phyloP scores from a whole-genome alignment of 768 basidiomycete species.

The Gelatoporia subvermispora region DNA sequence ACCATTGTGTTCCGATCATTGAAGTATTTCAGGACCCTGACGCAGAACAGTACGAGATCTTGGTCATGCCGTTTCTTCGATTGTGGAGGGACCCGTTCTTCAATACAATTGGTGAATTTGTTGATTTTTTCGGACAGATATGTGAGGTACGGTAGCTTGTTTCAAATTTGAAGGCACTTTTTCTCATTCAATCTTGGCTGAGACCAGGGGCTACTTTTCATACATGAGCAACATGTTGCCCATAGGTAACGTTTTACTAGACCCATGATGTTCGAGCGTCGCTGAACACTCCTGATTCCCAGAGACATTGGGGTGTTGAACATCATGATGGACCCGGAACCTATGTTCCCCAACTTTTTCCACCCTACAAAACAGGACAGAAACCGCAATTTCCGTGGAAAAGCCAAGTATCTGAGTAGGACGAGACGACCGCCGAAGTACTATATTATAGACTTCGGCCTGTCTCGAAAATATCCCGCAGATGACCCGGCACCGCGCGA shows the following conservation, averaged over 20 bases:
- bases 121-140: slow-evolving; percentile 13
- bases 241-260: slow-evolving; percentile 14
- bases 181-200: neutral
- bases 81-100: slow-evolving; percentile 10
- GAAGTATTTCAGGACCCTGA: slow-evolving; percentile 8
- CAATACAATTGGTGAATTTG: slow-evolving; percentile 10
- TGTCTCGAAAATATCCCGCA: no score
- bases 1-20: slow-evolving; percentile 16
- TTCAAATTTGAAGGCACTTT: neutral
- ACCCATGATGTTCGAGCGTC: no score
- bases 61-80: slow-evolving; percentile 18
- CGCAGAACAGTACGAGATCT: slow-evolving; percentile 1
- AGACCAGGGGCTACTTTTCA: slow-evolving; percentile 15
- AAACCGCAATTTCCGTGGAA: no score
- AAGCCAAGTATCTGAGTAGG: no score
- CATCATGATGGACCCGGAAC: no score
- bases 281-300: no score
- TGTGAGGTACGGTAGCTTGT: slow-evolving; percentile 12
- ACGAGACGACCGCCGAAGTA: no score
- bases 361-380: no score
- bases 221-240: slow-evolving; percentile 17
- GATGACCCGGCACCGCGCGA: neutral
- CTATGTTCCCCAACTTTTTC: no score
- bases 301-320: no score
- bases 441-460: no score